Conservation (phyloP, 495 filamentous ascomycete genomes). For the Staphylotrichum longicolle region DNA sequence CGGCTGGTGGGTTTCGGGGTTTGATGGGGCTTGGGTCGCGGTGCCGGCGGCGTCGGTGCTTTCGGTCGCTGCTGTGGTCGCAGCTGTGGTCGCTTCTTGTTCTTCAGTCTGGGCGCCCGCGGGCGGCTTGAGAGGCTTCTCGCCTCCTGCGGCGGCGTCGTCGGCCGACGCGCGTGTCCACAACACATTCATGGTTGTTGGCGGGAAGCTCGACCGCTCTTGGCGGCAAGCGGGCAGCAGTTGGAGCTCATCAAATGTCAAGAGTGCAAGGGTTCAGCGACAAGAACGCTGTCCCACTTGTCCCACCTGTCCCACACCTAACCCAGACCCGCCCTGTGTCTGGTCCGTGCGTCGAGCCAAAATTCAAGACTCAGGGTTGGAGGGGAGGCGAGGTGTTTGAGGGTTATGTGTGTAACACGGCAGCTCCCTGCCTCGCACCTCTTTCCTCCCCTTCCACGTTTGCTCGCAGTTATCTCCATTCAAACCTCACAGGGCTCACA, state of each 20-base stretch:
- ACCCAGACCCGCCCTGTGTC: not conserved
- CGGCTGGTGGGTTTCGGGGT: not conserved
- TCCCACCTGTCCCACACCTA: not conserved
- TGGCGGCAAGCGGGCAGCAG: conserved; percentile 16
- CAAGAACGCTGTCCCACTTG: not conserved
- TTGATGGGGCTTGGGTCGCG: conserved; percentile 3
- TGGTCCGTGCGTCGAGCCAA: not conserved
- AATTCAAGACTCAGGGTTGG: no score
- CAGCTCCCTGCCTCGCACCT: no score
- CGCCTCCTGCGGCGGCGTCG: conserved; percentile 18
- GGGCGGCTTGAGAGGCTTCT: not conserved
- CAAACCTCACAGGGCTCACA: no score
- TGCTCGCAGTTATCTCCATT: no score
- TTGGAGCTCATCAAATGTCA: not conserved
- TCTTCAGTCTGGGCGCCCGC: conserved; percentile 9
- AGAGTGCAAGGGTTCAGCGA: conserved; percentile 1
- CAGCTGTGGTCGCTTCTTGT: not conserved
- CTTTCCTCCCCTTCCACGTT: no score
- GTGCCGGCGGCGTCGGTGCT: not conserved
- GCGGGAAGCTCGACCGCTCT: conserved; percentile 9
- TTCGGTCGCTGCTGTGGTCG: conserved; percentile 4
- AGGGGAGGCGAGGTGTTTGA: no score
- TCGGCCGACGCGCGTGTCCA: conserved; percentile 41
- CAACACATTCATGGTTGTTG: conserved; percentile 43
- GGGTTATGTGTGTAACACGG: no score